These are phyloP conservation scores for Anisogramma anomala DNA, from an alignment of 2,329 filamentous ascomycete genomes.

Conservation along the genomic window DNA sequence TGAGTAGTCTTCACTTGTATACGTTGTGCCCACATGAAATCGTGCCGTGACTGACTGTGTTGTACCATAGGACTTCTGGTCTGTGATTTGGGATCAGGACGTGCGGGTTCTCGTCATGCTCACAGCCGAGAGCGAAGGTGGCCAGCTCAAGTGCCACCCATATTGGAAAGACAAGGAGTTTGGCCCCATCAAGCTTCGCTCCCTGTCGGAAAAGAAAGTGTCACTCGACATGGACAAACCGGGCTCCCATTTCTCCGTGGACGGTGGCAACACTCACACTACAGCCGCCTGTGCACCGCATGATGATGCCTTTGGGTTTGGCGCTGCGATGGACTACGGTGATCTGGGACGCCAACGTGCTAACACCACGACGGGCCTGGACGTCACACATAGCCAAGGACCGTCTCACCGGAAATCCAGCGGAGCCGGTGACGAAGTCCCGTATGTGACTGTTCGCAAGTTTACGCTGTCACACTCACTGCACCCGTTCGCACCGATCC, in stretches of 20 bases:
- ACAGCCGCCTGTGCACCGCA: conserved; percentile 14
- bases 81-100: conserved; percentile 92
- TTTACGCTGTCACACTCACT: conserved; percentile 69
- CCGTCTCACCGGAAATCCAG: conserved; percentile 20
- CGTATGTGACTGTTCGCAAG: conserved; percentile 74
- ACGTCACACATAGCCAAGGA: conserved; percentile 22
- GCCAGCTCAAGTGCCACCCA: conserved; percentile 86
- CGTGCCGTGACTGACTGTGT: conserved; percentile 19
- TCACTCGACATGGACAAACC: conserved; percentile 58
- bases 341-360: conserved; percentile 40
- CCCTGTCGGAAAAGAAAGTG: conserved; percentile 71
- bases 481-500: conserved; percentile 72
- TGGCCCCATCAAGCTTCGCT: conserved; percentile 62
- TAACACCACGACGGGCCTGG: conserved; percentile 39
- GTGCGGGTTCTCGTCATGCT: conserved; percentile 92
- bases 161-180: conserved; percentile 81
- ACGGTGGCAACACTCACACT: conserved; percentile 20
- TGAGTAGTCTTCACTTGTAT: conserved; percentile 32
- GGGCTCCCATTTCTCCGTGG: conserved; percentile 26
- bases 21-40: too few relatives aligned
- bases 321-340: conserved; percentile 13
- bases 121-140: conserved; percentile 86
- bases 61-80: conserved; percentile 97
- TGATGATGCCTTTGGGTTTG: conserved; percentile 15
- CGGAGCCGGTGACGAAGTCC: conserved; percentile 38